These are phyloP conservation scores for Turnera subulata DNA, from an alignment of 345 rosid genomes.

Conservation along the genomic window DNA sequence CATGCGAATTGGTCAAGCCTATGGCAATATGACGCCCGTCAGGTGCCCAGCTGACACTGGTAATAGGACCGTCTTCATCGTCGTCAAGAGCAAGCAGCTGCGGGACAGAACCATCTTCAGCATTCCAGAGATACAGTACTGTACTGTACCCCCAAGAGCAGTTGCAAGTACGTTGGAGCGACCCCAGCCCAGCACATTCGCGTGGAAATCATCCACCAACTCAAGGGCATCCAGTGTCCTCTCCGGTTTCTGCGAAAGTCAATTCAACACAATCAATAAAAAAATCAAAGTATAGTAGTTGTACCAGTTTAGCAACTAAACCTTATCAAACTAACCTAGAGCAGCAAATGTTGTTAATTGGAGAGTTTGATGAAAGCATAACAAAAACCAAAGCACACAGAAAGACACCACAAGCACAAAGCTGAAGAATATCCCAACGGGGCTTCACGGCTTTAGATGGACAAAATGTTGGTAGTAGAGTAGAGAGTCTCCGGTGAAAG, in stretches of 20 bases:
- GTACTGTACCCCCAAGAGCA: conserved; percentile 25
- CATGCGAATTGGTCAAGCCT: conserved; percentile 34
- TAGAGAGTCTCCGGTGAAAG: background rate
- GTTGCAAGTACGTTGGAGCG: conserved; percentile 25
- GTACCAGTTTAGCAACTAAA: too few relatives aligned
- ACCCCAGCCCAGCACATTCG: conserved; percentile 41
- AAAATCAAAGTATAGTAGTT: background rate
- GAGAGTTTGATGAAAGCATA: too few relatives aligned
- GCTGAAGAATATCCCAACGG: conserved; percentile 46
- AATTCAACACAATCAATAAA: background rate
- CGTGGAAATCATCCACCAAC: conserved; percentile 43
- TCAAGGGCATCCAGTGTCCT: conserved; percentile 53
- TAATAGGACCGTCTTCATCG: conserved; percentile 40
- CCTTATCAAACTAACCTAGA: background rate
- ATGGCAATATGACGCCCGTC: conserved; percentile 31
- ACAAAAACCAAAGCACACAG: background rate
- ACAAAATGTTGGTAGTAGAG: conserved; percentile 1
- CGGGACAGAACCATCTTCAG: conserved; percentile 17
- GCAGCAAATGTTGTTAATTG: too few relatives aligned
- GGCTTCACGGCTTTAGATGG: conserved; percentile 28
- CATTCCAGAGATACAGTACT: conserved; percentile 30
- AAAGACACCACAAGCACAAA: background rate
- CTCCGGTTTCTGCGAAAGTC: conserved; percentile 35
- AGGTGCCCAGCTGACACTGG: conserved; percentile 33
- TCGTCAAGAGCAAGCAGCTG: conserved; percentile 45